Percentiles rank a stretch among this genome's conserved stretches.
These are phyloP conservation scores for Phytophthora uliginosa DNA, from an alignment of 352 stramenopile species.

Conservation along the genomic window DNA sequence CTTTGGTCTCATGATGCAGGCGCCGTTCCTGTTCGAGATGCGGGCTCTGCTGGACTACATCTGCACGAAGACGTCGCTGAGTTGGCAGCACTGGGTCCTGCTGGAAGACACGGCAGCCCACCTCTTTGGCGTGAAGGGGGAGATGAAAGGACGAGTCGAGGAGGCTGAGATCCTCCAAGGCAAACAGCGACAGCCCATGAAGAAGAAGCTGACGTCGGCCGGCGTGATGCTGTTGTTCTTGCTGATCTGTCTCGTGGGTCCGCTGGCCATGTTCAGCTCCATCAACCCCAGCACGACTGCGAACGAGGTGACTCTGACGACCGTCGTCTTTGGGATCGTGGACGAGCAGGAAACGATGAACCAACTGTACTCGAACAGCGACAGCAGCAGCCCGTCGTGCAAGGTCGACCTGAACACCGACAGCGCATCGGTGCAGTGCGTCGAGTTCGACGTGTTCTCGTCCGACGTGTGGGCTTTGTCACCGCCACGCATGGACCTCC, in stretches of 20 bases:
- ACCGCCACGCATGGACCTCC: constrained; percentile 73
- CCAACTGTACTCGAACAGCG: constrained; percentile 77
- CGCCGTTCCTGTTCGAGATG: constrained; percentile 92
- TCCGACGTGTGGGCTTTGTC: constrained; percentile 78
- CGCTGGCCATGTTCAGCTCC: constrained; percentile 87
- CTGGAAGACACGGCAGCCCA: constrained; percentile 88
- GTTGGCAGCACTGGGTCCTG: constrained; percentile 84
- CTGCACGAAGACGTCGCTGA: constrained; percentile 88
- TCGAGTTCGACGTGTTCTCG: constrained; percentile 86
- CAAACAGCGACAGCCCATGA: constrained; percentile 79
- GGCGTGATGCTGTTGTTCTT: constrained; percentile 86
- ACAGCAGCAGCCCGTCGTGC: constrained; percentile 79
- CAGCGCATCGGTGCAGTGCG: constrained; percentile 77
- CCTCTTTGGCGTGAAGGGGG: constrained; percentile 80
- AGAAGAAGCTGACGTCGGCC: constrained; percentile 72
- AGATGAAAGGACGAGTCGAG: constrained; percentile 78
- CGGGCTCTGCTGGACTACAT: constrained; percentile 88
- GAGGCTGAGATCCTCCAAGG: constrained; percentile 82
- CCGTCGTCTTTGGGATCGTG: constrained; percentile 78
- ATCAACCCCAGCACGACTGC: constrained; percentile 84
- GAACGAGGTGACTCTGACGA: constrained; percentile 74
- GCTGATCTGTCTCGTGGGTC: constrained; percentile 80
- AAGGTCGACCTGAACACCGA: constrained; percentile 72
- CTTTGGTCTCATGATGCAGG: constrained; percentile 83
- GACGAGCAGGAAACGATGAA: constrained; percentile 83